These are phyloP conservation scores for Venturia nashicola DNA, from an alignment of 2,329 filamentous ascomycete species.

Conservation along the genomic window DNA sequence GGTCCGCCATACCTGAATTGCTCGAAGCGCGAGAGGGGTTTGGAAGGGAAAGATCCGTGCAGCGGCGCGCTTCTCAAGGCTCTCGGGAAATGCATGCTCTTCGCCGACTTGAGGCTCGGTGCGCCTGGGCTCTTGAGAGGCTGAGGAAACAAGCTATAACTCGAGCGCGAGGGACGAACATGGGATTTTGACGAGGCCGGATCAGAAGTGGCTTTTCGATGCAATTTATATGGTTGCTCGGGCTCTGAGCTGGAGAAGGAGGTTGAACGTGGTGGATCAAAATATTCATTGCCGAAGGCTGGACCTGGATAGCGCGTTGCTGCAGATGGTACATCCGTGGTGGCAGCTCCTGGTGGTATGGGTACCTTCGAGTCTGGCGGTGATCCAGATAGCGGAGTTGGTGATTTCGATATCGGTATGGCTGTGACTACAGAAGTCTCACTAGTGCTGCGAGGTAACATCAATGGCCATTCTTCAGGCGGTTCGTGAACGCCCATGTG, in stretches of 20 bases:
- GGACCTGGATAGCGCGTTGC: neutral
- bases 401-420: neutral
- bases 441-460: conserved; percentile 1
- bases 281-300: neutral
- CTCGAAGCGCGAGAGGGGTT: neutral
- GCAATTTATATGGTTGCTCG: neutral
- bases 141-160: conserved; percentile 2
- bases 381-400: neutral
- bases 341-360: neutral
- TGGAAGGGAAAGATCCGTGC: neutral
- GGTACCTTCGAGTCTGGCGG: neutral
- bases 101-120: neutral
- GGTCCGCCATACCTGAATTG: neutral
- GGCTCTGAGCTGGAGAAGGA: neutral
- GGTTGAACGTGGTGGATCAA: neutral
- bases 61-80: neutral
- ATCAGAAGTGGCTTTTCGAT: neutral
- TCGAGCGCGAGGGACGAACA: neutral
- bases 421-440: neutral
- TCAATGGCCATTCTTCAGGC: neutral
- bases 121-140: neutral
- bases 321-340: neutral
- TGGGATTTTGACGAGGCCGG: neutral
- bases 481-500: neutral
- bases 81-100: neutral